Base-by-base conservation (phyloP, 331 rosid species). In the Telfairia occidentalis region DNA sequence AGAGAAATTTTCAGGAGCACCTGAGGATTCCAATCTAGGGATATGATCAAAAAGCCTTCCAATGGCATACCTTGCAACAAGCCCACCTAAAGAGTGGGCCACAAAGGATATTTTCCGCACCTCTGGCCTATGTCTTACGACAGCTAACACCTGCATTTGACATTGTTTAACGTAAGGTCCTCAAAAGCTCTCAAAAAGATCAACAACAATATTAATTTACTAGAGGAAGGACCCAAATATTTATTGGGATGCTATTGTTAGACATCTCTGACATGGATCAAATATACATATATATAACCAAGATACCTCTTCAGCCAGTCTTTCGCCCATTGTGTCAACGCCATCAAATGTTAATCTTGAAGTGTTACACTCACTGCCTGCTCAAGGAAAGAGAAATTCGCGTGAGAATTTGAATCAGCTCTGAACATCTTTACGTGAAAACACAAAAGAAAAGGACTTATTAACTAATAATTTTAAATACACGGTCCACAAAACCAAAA, bases 81-180 rank as follows among this genome's bases (percentile, higher is more conserved):
- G 85, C 35, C 98, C 98, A 46, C 98, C 98, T 76, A 94, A 84
- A 81, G 98, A 94, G 87, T 91, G 97, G 30, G 97, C 97, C 73
- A 94, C 97, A 79, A 94, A 91, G 63, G 98, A 94, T 61, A 94
- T 91, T 79, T 89, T 91, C 71, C 19, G 87, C 83, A 91, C 85
- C 85, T 79, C 86, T 45, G 91, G 90, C 87, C 90, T 82, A 9
- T 45, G 84, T 79, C 82, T 85, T 60, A 84, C 77, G 61, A 91
- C 91, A 49, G 86, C 84, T 58, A 65, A 77, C 16, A 95, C 96
- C 98, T 95, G 87, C 87, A 82, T 82, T 6, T 1, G 53, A 79
- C 63, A 24, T 75, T 61, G 74, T 80, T 67, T 29, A 19, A 71
- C 53, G 74, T 45, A 76, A 70, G 57, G 19, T 70, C 12, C 55